Base-by-base conservation (phyloP, 768 basidiomycete genomes). In the Chalciporus sphaerocephalus region DNA sequence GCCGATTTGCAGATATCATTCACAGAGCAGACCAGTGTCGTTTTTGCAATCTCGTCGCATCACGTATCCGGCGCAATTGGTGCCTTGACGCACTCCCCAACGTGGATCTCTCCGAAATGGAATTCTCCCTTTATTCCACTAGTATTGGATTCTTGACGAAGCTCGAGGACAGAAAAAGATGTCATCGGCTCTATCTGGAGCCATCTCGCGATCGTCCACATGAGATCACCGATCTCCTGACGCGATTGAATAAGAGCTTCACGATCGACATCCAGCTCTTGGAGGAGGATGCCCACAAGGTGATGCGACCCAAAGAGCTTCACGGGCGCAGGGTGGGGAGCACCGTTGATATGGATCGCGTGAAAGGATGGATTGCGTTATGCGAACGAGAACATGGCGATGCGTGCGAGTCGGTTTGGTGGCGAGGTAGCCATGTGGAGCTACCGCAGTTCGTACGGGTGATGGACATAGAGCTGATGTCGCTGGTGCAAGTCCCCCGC, bases 291-390 rank as follows among this genome's bases (percentile, higher is more conserved):
- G 16, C 58, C 39, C 42, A 16, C 28, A 53, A 40, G 24, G 35
- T 59, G 17, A 32, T 28, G 10, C 36, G 57, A n/a, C 17, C 50
- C 2, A 56, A 41, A 35, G 51, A 46, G 6, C 36, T 60, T 21
- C 58, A 59, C 33, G 57, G 57, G n/a, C 47, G 57, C 21, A 50
- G 58, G 38, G n/a, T 59, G 36, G 18, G n/a, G 18, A 34, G 42
- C 13, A 32, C 4, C 7, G 45, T 49, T 8, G 48, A 59, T 35
- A 27, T 48, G 2, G 38, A 4, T 15, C 7, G 53, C 18, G 38
- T 59, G 40, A 59, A 46, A 32, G 24, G 23, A 9, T 59, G 57
- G 57, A 20, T 59, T 4, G 13, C 35, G 1, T 46, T 56, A 6
- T 59, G 57, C 8, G 51, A 59, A 34, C 10, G 22, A 4, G 48